These are phyloP conservation scores for Verbena officinalis DNA, from an alignment of 257 asterid genomes.

Conservation along the genomic window DNA sequence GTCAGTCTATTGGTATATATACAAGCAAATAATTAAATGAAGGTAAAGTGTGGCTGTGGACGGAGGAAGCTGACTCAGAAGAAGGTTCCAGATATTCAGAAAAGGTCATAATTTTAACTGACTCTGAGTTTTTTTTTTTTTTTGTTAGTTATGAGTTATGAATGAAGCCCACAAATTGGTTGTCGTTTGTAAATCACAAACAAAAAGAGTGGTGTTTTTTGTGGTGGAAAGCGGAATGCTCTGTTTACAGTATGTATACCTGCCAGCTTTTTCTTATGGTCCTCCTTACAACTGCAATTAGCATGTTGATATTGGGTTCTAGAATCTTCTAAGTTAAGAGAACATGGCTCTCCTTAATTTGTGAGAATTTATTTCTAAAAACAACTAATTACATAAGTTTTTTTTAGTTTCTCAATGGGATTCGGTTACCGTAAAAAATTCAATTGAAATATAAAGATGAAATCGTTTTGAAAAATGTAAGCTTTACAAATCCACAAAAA, in stretches of 20 bases:
- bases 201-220: not conserved
- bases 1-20: no score
- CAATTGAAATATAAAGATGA: not conserved
- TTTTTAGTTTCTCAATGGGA: no score
- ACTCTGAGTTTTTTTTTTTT: not conserved
- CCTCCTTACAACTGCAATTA: no score
- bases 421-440: no score
- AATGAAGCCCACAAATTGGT: conserved; percentile 25
- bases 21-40: not conserved
- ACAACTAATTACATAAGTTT: no score
- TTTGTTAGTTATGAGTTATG: not conserved
- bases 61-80: conserved; percentile 13
- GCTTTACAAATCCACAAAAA: conserved; percentile 11
- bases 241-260: not conserved
- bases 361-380: no score
- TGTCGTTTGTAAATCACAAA: conserved; percentile 1
- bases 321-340: not conserved
- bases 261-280: not conserved
- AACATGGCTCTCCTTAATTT: no score
- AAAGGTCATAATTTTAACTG: not conserved
- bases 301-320: no score
- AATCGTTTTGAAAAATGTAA: conserved; percentile 12
- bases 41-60: not conserved
- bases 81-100: conserved; percentile 31
- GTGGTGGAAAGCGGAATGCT: conserved; percentile 8